phyloP scores from a whole-genome alignment of 805 yeast genomes.

The Kazachstania martiniae region DNA sequence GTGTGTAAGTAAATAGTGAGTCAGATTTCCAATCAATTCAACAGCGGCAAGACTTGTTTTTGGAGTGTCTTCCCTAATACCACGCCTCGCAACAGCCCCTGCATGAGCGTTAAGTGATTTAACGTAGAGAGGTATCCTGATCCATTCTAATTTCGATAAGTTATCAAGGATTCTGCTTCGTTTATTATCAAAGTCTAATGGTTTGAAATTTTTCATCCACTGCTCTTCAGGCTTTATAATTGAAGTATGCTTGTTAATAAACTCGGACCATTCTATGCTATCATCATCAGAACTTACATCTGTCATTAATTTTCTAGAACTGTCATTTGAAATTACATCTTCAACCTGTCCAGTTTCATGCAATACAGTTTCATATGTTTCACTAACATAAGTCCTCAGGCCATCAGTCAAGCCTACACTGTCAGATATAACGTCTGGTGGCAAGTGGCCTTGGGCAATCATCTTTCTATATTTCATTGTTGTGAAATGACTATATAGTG shows the following conservation, averaged over 20 bases:
- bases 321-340: constrained; percentile 6
- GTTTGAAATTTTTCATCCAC: constrained; percentile 9
- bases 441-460: constrained; percentile 14
- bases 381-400: constrained; percentile 15
- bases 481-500: constrained; percentile 22
- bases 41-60: constrained; percentile 21
- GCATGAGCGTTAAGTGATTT: constrained; percentile 77
- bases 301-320: background rate
- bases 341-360: constrained; percentile 9
- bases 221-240: constrained; percentile 9
- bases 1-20: constrained; percentile 11
- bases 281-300: constrained; percentile 1
- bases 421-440: constrained; percentile 13
- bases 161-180: constrained; percentile 36
- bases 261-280: constrained; percentile 16
- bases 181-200: constrained; percentile 29
- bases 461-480: constrained; percentile 18
- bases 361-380: constrained; percentile 16
- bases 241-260: constrained; percentile 18
- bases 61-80: constrained; percentile 30
- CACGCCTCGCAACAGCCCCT: constrained; percentile 71
- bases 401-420: constrained; percentile 17
- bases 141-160: constrained; percentile 61
- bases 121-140: constrained; percentile 62
- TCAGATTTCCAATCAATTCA: constrained; percentile 20